Base-by-base conservation (phyloP, 1,139 yeast species). In the Arxiozyma slooffiae region DNA sequence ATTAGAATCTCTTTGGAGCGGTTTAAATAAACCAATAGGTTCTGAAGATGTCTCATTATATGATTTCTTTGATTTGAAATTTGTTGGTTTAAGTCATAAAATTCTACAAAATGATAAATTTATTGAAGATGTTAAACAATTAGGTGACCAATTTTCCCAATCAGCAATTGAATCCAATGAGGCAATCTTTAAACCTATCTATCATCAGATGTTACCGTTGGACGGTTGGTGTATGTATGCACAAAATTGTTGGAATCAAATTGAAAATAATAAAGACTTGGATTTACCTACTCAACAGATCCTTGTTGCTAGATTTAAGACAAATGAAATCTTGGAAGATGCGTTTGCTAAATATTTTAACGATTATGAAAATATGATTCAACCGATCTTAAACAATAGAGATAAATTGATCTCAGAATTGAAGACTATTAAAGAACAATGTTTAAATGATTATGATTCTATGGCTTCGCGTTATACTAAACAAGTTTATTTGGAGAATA, bases 151-250 rank as follows among this genome's bases (percentile, higher is more conserved):
- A 22, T 48, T 48, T 26, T 17, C 41, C 7, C 37, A 37, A 14
- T 48, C 59, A 4, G 3, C 6, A 30, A 30, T n/a, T 4, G n/a
- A 30, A 30, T 30, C 36, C n/a, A 56, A 65, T 7, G 55, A 62
- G 3, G 72, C 68, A n/a, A 75, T 73, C 52, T 86, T 88, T 72
- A 78, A 79, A 56, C 76, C 78, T 1, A 75, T 79, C 50, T 90
- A 89, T 64, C 96, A 88, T 62, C 96, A 88, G 62, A 90, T 94
- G 58, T 81, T 92, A 48, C 98, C 98, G 7, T 76, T 92, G 48
- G 98, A 92, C 67, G 98, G 97, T 16, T 92, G 98, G 97, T 79
- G 94, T 5, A 71, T 89, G 69, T 92, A 92, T 62, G 90, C 97
- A 1, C 84, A 82, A 51, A 86, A 82, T 62, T 83, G 96, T 57